Conservation (phyloP, 257 asterid species). For the Solanum okadae region DNA sequence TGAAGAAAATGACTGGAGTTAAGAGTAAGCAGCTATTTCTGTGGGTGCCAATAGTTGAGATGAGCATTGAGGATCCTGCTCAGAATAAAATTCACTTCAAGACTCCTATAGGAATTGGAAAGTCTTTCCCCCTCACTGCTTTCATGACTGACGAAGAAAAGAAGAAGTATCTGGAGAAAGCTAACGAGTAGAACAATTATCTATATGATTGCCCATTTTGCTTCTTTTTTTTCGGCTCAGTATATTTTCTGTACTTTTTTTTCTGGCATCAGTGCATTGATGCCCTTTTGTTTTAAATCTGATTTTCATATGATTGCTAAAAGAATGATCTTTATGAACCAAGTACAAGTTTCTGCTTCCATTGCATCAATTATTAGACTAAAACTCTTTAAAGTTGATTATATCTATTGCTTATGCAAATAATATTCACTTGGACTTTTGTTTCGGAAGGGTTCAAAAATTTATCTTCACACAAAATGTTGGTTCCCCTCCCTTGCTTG, state of each 20-base stretch:
- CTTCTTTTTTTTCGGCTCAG: neutral
- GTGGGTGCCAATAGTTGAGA: constrained; percentile 92
- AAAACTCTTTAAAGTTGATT: neutral
- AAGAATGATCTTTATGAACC: neutral
- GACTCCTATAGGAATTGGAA: constrained; percentile 85
- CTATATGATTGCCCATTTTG: neutral
- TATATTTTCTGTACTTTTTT: neutral
- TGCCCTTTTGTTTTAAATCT: neutral
- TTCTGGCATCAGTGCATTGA: neutral
- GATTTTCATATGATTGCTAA: neutral
- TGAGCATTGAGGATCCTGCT: constrained; percentile 54
- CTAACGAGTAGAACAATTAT: neutral
- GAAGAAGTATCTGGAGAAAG: constrained; percentile 21
- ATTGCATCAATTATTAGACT: neutral
- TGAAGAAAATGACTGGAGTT: constrained; percentile 90
- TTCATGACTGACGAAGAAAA: constrained; percentile 75
- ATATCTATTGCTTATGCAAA: neutral
- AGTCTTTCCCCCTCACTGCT: constrained; percentile 62
- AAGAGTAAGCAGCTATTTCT: constrained; percentile 79
- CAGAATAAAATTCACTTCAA: constrained; percentile 58
- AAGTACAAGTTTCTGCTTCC: neutral
- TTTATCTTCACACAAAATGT: neutral
- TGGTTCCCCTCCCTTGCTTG: neutral
- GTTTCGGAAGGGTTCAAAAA: neutral
- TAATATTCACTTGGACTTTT: neutral